Base-by-base conservation (phyloP, 2,329 filamentous ascomycete species). In the Ascochyta fabae region DNA sequence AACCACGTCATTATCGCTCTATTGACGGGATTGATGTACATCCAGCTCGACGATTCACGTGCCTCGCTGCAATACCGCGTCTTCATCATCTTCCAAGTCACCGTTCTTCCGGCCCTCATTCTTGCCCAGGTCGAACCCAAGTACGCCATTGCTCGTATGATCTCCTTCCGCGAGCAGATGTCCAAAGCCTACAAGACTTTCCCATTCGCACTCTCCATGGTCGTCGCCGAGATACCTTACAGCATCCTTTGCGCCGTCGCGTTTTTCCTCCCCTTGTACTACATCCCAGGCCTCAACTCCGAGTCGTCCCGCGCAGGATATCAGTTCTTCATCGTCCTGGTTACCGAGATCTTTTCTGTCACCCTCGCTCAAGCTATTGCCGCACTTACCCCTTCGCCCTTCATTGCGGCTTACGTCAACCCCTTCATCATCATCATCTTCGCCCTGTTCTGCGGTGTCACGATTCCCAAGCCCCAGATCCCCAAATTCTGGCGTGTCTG, bases 31-130 rank as follows among this genome's bases (percentile, higher is more conserved):
- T 82, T 96, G 12, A 88, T 88, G 31, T 96, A 89, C 74, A 80
- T 96, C 43, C 84, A 91, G 58, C 84, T 96, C 8, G 87, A 94
- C 69, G 78, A 92, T 67, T 92, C 89, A 2, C 85, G 89, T 9
- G 79, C 88, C 1, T 90, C 88, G 1, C 82, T 96, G 4, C 92
- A 96, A 75, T 90, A 95, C 79, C 88, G 88, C 57, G 84, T 96
- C 59, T 96, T 96, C 75, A 86, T 94, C 75, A 90, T 95, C 74
- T 96, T 96, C 84, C 91, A 96, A 73, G 86, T 92, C 47, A 92
- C 91, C 0, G 90, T 96, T 22, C 82, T 96, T 24, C 91, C 92
- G 0, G 90, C 90, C 1, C 81, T 96, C 27, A 91, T 96, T 73
- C 86, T 96, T 53, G 86, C 88, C 1, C 91, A 96, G 69, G 89